Evolutionary conservation across 306 rosid species (phyloP).

Genomic region (Prinsepia uniflora): DNA sequence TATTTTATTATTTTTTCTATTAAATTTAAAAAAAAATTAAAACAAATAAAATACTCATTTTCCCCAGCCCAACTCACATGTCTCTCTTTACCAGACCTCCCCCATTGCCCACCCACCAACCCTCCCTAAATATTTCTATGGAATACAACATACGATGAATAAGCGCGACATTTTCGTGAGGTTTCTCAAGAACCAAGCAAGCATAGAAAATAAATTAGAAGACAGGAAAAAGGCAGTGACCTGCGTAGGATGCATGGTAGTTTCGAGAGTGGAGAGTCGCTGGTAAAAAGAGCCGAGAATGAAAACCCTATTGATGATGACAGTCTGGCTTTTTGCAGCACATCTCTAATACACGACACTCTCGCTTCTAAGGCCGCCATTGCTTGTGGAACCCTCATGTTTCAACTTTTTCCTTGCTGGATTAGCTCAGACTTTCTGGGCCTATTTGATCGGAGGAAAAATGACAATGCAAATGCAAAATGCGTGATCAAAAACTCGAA

Average conservation of each 20-base stretch:
- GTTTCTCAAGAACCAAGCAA: constrained; percentile 3
- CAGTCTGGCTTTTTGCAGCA: constrained; percentile 72
- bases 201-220: not conserved
- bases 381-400: constrained; percentile 55
- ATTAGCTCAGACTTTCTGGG: constrained; percentile 23
- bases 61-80: too few relatives aligned
- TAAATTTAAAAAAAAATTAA: too few relatives aligned
- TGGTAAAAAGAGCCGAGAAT: constrained; percentile 93
- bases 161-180: not conserved
- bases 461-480: constrained; percentile 4
- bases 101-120: too few relatives aligned
- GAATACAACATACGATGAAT: not conserved
- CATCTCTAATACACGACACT: constrained; percentile 57
- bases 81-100: too few relatives aligned
- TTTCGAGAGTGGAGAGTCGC: constrained; percentile 91
- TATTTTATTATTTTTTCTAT: too few relatives aligned
- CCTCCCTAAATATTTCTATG: too few relatives aligned
- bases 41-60: too few relatives aligned
- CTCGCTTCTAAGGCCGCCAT: constrained; percentile 59
- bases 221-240: constrained; percentile 19
- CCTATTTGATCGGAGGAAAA: constrained; percentile 27
- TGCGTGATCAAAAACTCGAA: constrained; percentile 13
- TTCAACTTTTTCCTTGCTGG: not conserved
- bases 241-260: constrained; percentile 99
- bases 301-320: constrained; percentile 73